Evolutionary conservation across 345 rosid genomes (phyloP).

Genomic region (Trapa bicornis): DNA sequence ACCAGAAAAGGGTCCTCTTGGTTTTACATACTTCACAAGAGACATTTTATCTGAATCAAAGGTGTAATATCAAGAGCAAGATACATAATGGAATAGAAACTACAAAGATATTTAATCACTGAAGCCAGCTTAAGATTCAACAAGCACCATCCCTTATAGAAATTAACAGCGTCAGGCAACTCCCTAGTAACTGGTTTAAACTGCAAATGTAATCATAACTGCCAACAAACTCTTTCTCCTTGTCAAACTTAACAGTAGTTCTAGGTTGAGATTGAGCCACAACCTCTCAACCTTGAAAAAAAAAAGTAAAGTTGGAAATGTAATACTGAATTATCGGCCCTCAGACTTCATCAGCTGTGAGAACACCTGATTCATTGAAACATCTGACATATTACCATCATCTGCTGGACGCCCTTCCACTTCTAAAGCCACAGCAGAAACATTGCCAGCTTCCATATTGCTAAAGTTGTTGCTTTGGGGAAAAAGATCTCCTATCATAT

Average conservation of each 20-base stretch:
- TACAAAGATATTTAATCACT: background rate
- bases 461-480: slow-evolving; percentile 5
- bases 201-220: background rate
- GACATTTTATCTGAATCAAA: too few relatives aligned
- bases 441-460: background rate
- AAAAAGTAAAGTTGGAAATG: background rate
- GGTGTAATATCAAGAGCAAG: too few relatives aligned
- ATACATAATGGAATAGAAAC: background rate
- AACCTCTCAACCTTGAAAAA: background rate
- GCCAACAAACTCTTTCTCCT: background rate
- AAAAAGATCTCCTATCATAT: slow-evolving; percentile 5
- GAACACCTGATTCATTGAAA: slow-evolving; percentile 6
- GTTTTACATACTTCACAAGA: too few relatives aligned
- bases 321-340: background rate
- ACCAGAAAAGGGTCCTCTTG: too few relatives aligned
- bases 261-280: background rate
- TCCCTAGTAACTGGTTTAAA: background rate
- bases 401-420: background rate
- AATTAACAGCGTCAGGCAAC: background rate
- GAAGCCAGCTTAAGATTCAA: background rate
- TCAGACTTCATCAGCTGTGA: slow-evolving; percentile 8
- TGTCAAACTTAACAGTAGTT: background rate
- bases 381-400: background rate
- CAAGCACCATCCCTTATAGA: background rate
- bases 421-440: slow-evolving; percentile 4